Evolutionary conservation across 805 yeast species (phyloP), one percentile per base, ranked within the genome.

Genomic region (Ogataea nakhonphanomensis): DNA sequence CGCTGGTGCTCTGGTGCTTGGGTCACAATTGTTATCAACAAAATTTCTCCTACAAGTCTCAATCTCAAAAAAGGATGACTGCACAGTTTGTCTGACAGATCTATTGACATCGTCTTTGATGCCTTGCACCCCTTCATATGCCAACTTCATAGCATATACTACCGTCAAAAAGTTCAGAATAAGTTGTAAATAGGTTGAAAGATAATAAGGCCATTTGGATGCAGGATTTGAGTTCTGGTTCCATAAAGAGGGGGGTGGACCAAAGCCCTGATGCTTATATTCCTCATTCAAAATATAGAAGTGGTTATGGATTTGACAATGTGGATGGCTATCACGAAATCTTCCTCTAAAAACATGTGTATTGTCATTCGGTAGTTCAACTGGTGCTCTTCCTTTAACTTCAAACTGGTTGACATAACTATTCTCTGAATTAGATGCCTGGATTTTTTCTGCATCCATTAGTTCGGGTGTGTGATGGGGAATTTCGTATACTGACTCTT

Each of bases 181-280:
- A 7, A 81, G 50, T 57, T 83, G 90, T 25, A 81, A 55, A 49
- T 81, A 80, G 10, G 89, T 76, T 8, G 81, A 70, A 8, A 81
- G 54, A 22, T 77, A 54, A 52, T 83, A 83, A 6, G 84, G 77
- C 0, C 68, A 59, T 43, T 70, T 71, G 23, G 74, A 77, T 13
- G 63, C 66, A 3, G 87, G 84, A 9, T 64, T 54, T 3, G 79
- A 73, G 6, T 60, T 52, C 6, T 65, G 41, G 5, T 76, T 72
- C 86, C 86, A 80, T 0, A 86, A 84, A 2, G 65, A 64, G 1
- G 87, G 87, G 24, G 81, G 61, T 10, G 35, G 20, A 17, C 20
- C 20, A 17, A 17, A 17, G 5, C 5, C 5, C 20, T 17, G 20
- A 17, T 17, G 20, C 20, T 17, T 5, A 17, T 17, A 17, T 17